phyloP scores from a whole-genome alignment of 495 filamentous ascomycete genomes.

The Aspergillus conjunctus region DNA sequence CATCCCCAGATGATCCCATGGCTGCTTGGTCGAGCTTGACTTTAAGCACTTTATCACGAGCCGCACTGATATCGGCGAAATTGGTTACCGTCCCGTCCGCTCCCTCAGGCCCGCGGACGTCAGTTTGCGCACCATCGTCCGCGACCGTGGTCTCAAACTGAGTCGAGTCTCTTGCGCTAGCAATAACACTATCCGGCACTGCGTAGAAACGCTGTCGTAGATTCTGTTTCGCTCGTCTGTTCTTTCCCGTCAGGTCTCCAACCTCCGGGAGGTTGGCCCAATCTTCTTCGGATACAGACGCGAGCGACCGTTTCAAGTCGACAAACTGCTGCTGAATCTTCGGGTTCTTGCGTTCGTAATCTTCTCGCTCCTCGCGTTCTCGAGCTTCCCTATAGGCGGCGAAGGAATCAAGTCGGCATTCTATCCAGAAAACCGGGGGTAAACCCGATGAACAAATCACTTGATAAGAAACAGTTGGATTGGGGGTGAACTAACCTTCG shows the following conservation, averaged over 20 bases:
- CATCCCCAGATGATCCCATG: constrained; percentile 66
- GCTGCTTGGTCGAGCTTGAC: constrained; percentile 90
- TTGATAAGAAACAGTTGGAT: constrained; percentile 30
- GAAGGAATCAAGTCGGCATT: constrained; percentile 77
- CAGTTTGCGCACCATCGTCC: constrained; percentile 67
- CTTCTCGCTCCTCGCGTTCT: constrained; percentile 84
- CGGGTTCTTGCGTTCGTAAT: constrained; percentile 94
- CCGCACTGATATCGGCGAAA: constrained; percentile 96
- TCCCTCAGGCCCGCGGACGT: constrained; percentile 48
- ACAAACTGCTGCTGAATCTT: constrained; percentile 99
- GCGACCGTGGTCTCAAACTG: constrained; percentile 84
- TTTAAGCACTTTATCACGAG: constrained; percentile 88
- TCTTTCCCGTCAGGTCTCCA: constrained; percentile 93
- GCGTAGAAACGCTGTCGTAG: constrained; percentile 88
- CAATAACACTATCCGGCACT: constrained; percentile 94
- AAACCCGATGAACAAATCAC: constrained; percentile 71
- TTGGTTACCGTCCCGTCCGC: constrained; percentile 91
- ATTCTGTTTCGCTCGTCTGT: constrained; percentile 80
- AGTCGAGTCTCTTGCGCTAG: constrained; percentile 73
- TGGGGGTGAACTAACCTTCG: constrained; percentile 72
- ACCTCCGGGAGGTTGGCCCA: constrained; percentile 96
- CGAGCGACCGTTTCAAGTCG: constrained; percentile 87
- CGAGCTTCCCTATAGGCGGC: constrained; percentile 88
- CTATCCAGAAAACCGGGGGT: constrained; percentile 67
- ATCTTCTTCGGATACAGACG: constrained; percentile 88